Conservation (phyloP, 1,284 basidiomycete species). For the Athelia psychrophila region DNA sequence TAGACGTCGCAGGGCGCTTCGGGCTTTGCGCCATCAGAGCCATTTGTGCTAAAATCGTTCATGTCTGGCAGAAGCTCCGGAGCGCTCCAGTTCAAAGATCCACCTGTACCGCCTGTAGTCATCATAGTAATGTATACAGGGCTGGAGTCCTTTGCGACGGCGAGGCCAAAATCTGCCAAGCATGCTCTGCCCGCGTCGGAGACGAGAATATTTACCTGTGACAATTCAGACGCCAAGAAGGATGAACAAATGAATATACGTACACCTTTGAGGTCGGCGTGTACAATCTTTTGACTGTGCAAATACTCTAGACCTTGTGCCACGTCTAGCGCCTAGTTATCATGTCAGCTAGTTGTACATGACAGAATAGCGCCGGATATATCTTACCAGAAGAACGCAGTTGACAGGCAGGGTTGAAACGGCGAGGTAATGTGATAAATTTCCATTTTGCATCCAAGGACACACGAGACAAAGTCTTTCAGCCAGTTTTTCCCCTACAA, state of each 20-base stretch:
- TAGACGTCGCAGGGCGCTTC: neutral
- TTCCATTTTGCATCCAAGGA: neutral
- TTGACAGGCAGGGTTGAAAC: neutral
- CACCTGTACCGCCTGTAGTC: neutral
- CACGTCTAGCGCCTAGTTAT: neutral
- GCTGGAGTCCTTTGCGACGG: neutral
- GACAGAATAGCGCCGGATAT: neutral
- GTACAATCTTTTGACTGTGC: neutral
- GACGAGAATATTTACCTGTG: neutral
- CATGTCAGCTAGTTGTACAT: neutral
- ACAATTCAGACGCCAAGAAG: neutral
- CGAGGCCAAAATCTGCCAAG: neutral
- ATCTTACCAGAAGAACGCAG: neutral
- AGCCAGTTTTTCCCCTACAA: neutral
- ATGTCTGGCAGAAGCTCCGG: neutral
- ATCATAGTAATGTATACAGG: neutral
- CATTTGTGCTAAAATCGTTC: neutral
- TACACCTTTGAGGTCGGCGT: neutral
- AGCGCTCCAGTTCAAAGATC: neutral
- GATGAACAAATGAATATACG: neutral
- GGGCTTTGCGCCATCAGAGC: neutral
- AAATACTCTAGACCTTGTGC: neutral
- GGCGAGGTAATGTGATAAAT: neutral
- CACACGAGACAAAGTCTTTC: neutral
- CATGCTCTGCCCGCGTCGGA: neutral